phyloP scores from a whole-genome alignment of 1,284 basidiomycete genomes.

The Microbotryum silenes-acaulis region DNA sequence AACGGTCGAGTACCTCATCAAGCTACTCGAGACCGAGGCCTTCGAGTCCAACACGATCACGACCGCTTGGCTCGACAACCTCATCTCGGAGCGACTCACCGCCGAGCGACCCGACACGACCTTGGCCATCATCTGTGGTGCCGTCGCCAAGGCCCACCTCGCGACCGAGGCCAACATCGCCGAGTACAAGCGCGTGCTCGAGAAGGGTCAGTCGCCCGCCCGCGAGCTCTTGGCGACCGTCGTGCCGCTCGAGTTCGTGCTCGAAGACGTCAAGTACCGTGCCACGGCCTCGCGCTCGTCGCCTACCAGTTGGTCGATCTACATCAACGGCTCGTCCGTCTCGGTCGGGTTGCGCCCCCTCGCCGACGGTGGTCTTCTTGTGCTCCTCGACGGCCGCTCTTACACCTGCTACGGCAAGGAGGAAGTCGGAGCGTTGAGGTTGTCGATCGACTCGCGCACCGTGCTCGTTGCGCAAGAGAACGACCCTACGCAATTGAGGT shows the following conservation, averaged over 20 bases:
- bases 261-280: constrained; percentile 90
- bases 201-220: constrained; percentile 95
- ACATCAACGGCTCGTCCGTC: constrained; percentile 88
- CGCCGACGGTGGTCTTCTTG: constrained; percentile 88
- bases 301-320: constrained; percentile 80
- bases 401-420: constrained; percentile 98
- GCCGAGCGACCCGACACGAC: constrained; percentile 90
- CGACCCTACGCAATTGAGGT: constrained; percentile 93
- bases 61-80: constrained; percentile 95
- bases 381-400: constrained; percentile 84
- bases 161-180: constrained; percentile 80
- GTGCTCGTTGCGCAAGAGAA: constrained; percentile 99
- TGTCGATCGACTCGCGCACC: constrained; percentile 95
- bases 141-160: constrained; percentile 91
- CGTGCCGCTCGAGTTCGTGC: constrained; percentile 88
- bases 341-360: constrained; percentile 82
- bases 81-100: constrained; percentile 91
- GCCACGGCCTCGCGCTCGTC: constrained; percentile 93
- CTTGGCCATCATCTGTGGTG: constrained; percentile 91
- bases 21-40: constrained; percentile 83
- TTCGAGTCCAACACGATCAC: constrained; percentile 98
- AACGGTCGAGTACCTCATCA: constrained; percentile 77
- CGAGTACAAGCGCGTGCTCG: constrained; percentile 91
- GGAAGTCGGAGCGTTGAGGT: constrained; percentile 81
- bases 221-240: constrained; percentile 93